Evolutionary conservation across 2,329 filamentous ascomycete species (phyloP), one percentile per base, ranked within the genome.

Genomic region (Xylogone sp.): DNA sequence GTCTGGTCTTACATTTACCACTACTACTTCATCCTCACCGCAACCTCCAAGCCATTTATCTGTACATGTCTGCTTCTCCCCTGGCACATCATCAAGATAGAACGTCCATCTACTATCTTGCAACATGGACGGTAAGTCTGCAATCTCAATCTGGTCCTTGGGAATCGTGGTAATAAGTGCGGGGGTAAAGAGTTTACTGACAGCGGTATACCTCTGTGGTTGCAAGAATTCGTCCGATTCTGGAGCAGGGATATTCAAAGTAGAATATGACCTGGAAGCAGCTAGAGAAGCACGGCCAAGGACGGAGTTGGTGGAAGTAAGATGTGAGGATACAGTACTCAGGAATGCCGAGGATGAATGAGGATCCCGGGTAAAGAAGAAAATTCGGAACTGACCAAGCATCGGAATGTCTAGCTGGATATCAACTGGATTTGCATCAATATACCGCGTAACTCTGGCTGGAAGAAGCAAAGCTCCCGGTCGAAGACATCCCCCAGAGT

Each of bases 391-490:
- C 62, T 92, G 88, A 21, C 87, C 84, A 5, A 91, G 73, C 68
- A 90, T 80, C 1, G 88, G 88, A 43, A 91, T 88, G 62, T 91
- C 88, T 5, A 90, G 80, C 64, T 92, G 86, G 22, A 91, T 72
- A 59, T 91, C 84, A 42, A 92, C 82, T 0, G 87, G 87, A 60
- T 91, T 92, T 3, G 87, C 84, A 67, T 92, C 88, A 48, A 90
- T 79, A 63, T 86, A 90, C 22, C 88, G 79, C 0, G 85, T 87
- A 18, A 86, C 86, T 67, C 82, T 87, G 42, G 84, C 84, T 2
- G 87, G 87, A 2, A 73, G 73, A 9, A 79, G 67, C 1, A 82
- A 62, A 5, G 64, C 59, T 1, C 73, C 73, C 0, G 72, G 68
- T 21, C 61, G 68, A 0, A 78, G 61, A 29, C 60, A 56, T 9